These are phyloP conservation scores for Eucalyptus marginata DNA, from an alignment of 345 rosid species.

Conservation along the genomic window DNA sequence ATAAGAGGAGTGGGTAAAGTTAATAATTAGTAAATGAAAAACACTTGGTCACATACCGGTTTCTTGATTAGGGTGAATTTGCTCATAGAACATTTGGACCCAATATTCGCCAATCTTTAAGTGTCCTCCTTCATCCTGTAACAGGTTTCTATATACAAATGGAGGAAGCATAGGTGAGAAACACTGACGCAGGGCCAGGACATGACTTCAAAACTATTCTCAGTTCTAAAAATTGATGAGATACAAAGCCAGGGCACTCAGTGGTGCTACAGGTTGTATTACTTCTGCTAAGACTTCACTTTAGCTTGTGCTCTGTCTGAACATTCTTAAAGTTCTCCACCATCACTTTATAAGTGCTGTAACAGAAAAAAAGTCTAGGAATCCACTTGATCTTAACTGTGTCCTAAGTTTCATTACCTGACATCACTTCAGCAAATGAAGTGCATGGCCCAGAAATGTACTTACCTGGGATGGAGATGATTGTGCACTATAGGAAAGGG, in stretches of 20 bases:
- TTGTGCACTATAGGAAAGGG: conserved; percentile 49
- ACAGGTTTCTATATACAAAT: conserved; percentile 20
- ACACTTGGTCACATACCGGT: conserved; percentile 3
- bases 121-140: conserved; percentile 47
- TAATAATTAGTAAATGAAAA: not conserved
- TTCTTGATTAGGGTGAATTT: conserved; percentile 30
- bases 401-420: not conserved
- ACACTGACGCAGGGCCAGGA: not conserved
- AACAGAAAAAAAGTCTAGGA: not conserved
- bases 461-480: conserved; percentile 34
- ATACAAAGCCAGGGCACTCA: not conserved
- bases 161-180: not conserved
- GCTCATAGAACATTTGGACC: conserved; percentile 44
- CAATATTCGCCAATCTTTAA: conserved; percentile 57
- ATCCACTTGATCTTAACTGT: not conserved
- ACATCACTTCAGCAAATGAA: not conserved
- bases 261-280: not conserved
- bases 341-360: not conserved
- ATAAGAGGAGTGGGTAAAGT: not conserved
- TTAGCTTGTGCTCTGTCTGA: not conserved
- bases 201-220: not conserved
- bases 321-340: not conserved
- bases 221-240: not conserved
- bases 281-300: not conserved
- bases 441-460: not conserved